phyloP scores from a whole-genome alignment of 116 monocot species.

The Papilionanthe hybrid region DNA sequence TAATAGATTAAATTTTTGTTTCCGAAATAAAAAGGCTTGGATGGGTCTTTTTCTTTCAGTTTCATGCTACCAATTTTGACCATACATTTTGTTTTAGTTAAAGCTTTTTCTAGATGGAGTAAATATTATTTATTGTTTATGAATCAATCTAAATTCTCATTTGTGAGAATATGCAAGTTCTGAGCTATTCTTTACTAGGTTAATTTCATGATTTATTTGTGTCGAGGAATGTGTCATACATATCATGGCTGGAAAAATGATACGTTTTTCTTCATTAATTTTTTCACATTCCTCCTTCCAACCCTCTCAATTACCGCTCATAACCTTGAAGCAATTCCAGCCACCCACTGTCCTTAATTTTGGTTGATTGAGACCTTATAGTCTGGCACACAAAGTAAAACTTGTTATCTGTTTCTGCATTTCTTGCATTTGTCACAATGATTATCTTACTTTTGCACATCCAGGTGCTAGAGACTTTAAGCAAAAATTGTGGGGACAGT shows the following conservation, averaged over 20 bases:
- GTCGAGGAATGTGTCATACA: neutral
- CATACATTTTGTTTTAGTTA: too few relatives aligned
- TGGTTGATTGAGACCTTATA: neutral
- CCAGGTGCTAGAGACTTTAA: conserved; percentile 88
- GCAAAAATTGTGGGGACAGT: conserved; percentile 91
- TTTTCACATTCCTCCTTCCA: neutral
- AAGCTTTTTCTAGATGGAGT: neutral
- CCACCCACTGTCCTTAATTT: neutral
- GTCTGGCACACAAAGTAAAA: neutral
- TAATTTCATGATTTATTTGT: neutral
- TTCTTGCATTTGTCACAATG: neutral
- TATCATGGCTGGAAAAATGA: neutral
- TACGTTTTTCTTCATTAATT: neutral
- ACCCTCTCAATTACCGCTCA: neutral
- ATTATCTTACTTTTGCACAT: conserved; percentile 7
- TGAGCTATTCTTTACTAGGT: neutral
- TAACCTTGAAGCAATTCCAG: neutral
- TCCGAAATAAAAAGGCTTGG: neutral
- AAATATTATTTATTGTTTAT: neutral
- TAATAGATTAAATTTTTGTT: neutral
- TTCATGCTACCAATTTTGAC: too few relatives aligned
- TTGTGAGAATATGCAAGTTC: neutral
- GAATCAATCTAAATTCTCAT: neutral
- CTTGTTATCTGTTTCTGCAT: neutral
- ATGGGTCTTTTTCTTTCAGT: too few relatives aligned